Evolutionary conservation across 257 asterid species (phyloP).

Genomic region (Solanum chiquidenum): DNA sequence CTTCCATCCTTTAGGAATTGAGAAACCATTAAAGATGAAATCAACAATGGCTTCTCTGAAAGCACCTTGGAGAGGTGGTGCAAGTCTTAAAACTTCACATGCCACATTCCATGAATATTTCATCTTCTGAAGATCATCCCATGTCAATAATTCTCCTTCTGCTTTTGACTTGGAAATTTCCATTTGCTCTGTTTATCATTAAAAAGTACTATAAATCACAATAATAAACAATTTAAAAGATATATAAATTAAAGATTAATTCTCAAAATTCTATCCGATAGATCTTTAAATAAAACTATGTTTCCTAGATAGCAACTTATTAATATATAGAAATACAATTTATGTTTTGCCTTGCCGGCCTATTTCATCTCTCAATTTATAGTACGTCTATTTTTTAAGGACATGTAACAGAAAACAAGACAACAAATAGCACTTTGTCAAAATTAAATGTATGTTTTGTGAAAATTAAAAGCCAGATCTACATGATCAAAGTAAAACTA

Average conservation of each 20-base stretch:
- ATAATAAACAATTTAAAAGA: too few relatives aligned
- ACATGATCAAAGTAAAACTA: background rate
- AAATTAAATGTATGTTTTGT: background rate
- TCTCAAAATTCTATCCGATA: background rate
- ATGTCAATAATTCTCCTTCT: slow-evolving; percentile 25
- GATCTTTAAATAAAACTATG: background rate
- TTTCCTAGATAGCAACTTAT: background rate
- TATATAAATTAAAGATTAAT: too few relatives aligned
- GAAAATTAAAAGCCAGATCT: background rate
- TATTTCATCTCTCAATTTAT: background rate
- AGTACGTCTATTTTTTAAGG: background rate
- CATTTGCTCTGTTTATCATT: slow-evolving; percentile 31
- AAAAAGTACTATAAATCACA: too few relatives aligned
- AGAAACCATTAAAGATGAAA: slow-evolving; percentile 31
- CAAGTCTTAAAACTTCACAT: background rate
- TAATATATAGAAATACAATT: background rate
- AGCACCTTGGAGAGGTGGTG: slow-evolving; percentile 28
- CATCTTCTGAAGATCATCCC: slow-evolving; percentile 44
- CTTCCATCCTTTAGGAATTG: slow-evolving; percentile 62
- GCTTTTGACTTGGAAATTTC: slow-evolving; percentile 33
- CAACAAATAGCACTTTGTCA: background rate
- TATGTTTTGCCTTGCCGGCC: background rate
- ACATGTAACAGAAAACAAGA: background rate
- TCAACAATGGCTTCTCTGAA: slow-evolving; percentile 47
- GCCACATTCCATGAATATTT: background rate